A percentile compares a stretch with the other conserved stretches of the same genome.
These are phyloP conservation scores for Inga oerstediana DNA, from an alignment of 306 rosid species.

Conservation along the genomic window DNA sequence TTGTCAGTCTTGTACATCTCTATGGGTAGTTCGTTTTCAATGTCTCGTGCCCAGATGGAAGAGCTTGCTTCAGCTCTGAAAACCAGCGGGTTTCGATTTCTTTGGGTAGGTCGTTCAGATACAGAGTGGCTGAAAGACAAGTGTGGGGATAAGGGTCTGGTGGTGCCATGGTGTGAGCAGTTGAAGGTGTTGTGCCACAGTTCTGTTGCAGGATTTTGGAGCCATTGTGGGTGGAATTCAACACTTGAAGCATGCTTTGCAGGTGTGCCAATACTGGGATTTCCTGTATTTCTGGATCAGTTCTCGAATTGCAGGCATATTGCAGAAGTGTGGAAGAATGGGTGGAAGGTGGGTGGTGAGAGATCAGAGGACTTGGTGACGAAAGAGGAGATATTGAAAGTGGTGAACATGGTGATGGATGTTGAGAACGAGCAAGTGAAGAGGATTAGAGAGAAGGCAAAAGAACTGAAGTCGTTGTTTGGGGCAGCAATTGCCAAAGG, in stretches of 20 bases:
- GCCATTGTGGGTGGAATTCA: slow-evolving; percentile 72
- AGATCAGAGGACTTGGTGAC: not conserved
- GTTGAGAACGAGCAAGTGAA: slow-evolving; percentile 38
- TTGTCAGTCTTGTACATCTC: slow-evolving; percentile 62
- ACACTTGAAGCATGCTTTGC: slow-evolving; percentile 47
- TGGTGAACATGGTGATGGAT: slow-evolving; percentile 40
- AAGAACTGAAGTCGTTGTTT: slow-evolving; percentile 39
- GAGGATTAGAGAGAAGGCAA: slow-evolving; percentile 44
- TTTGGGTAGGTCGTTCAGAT: slow-evolving; percentile 62
- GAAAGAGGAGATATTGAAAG: slow-evolving; percentile 37
- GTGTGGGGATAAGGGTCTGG: slow-evolving; percentile 48
- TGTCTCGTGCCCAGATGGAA: slow-evolving; percentile 51
- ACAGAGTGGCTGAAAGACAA: slow-evolving; percentile 37
- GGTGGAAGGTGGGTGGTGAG: slow-evolving; percentile 17
- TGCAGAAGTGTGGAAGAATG: slow-evolving; percentile 56
- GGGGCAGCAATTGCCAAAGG: slow-evolving; percentile 42
- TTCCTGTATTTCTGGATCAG: slow-evolving; percentile 59
- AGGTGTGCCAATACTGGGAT: slow-evolving; percentile 52
- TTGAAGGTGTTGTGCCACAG: slow-evolving; percentile 53
- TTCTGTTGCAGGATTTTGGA: slow-evolving; percentile 56
- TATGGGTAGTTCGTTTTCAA: slow-evolving; percentile 57
- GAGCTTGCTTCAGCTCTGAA: slow-evolving; percentile 49
- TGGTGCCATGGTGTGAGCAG: slow-evolving; percentile 66
- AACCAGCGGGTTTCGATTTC: slow-evolving; percentile 29
- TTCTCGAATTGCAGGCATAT: slow-evolving; percentile 47